A percentile compares a stretch with the other conserved stretches of the same genome.
Conservation (phyloP, 306 rosid genomes). For the Fragaria ananassa region DNA sequence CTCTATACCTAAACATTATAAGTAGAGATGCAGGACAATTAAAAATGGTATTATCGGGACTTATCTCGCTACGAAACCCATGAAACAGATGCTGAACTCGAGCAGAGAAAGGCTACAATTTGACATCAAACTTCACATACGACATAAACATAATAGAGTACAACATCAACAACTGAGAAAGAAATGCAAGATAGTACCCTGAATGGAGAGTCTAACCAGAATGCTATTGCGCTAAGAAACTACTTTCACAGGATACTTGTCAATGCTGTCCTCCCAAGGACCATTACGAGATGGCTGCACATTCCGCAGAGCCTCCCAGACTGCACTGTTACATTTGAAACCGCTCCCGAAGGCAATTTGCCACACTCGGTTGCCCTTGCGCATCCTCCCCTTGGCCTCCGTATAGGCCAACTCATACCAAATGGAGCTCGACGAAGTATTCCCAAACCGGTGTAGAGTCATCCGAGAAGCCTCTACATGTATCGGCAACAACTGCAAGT, state of each 20-base stretch:
- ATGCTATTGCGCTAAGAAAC: conserved; percentile 31
- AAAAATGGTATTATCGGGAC: conserved; percentile 8
- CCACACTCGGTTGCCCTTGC: conserved; percentile 68
- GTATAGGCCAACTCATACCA: conserved; percentile 73
- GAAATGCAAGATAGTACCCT: conserved; percentile 14
- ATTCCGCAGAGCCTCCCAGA: conserved; percentile 68
- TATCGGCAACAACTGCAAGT: conserved; percentile 48
- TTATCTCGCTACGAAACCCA: conserved; percentile 15
- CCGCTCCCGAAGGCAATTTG: conserved; percentile 92
- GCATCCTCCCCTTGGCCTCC: conserved; percentile 70
- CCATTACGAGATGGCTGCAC: conserved; percentile 59
- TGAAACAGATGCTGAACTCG: conserved; percentile 13
- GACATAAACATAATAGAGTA: conserved; percentile 22
- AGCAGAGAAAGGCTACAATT: conserved; percentile 18
- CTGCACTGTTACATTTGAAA: conserved; percentile 74
- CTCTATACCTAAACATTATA: background rate
- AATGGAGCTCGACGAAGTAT: conserved; percentile 81
- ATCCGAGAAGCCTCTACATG: conserved; percentile 88
- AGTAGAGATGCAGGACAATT: background rate
- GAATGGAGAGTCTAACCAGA: conserved; percentile 32
- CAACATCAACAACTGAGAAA: conserved; percentile 11
- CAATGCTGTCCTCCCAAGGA: conserved; percentile 76
- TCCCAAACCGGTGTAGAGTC: conserved; percentile 76
- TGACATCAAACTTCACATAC: conserved; percentile 20
- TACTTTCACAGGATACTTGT: conserved; percentile 58